phyloP scores from a whole-genome alignment of 1,284 basidiomycete genomes.

The Naganishia albida region DNA sequence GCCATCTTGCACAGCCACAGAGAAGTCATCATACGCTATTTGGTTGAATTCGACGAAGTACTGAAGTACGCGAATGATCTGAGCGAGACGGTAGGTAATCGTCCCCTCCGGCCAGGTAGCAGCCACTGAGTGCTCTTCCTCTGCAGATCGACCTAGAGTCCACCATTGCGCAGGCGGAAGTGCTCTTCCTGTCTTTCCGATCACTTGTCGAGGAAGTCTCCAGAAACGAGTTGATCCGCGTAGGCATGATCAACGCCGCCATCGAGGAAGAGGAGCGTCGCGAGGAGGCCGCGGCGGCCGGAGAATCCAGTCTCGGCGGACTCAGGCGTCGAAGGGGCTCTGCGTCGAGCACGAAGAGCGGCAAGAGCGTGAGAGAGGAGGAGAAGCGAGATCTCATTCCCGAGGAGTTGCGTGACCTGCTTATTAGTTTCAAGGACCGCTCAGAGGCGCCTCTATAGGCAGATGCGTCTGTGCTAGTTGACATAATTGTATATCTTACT shows the following conservation, averaged over 20 bases:
- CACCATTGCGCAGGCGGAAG: constrained; percentile 89
- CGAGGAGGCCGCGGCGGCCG: constrained; percentile 9
- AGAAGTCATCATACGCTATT: constrained; percentile 88
- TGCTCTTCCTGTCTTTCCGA: constrained; percentile 67
- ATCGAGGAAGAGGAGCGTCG: constrained; percentile 25
- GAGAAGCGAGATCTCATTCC: constrained; percentile 29
- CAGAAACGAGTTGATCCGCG: constrained; percentile 33
- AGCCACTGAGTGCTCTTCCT: not conserved
- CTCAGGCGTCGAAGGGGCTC: constrained; percentile 20
- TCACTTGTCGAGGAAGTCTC: constrained; percentile 81
- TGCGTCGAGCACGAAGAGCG: constrained; percentile 17
- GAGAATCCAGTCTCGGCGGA: constrained; percentile 5
- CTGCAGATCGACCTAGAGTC: constrained; percentile 77
- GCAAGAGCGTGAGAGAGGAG: constrained; percentile 26
- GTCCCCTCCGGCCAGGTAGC: not conserved
- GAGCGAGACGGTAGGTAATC: constrained; percentile 68
- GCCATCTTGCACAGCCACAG: constrained; percentile 91
- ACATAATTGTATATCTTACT: not conserved
- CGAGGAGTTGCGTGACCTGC: constrained; percentile 31
- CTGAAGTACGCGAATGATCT: constrained; percentile 94
- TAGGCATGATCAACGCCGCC: constrained; percentile 21
- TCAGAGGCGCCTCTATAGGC: not conserved
- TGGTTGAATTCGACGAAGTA: constrained; percentile 70
- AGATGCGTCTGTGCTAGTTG: not conserved
- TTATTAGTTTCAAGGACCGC: constrained; percentile 26